Evolutionary conservation across 306 rosid species (phyloP), one percentile per base, ranked within the genome.

Genomic region (Quercus rubra): DNA sequence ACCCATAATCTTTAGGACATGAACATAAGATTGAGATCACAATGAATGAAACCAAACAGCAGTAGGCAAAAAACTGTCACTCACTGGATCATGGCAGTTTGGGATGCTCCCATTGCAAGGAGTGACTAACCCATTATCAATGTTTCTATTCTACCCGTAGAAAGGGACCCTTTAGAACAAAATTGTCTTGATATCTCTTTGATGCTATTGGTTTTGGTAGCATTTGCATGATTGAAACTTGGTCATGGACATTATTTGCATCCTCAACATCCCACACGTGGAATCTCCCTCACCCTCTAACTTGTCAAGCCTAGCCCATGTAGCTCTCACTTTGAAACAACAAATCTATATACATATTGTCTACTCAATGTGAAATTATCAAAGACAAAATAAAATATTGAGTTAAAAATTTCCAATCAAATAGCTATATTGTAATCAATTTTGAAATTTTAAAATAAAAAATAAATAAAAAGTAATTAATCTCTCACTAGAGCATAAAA

Each of bases 261-360:
- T 96, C 97, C 86, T 96, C 94, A 52, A 96, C 97, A 86, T 90
- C 94, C 99, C 97, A 96, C 83, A 96, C 93, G 80, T 93, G 93
- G 89, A 93, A 55, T 77, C 88, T 70, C 88, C 90, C 78, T 85
- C 90, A n/a, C 84, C 75, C 90, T 93, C 99, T 23, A 93, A 79
- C 85, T 85, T 84, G 89, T 95, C 99, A 83, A 93, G 91, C 77
- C 97, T 98, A 52, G 93, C 96, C 99, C 38, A 33, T 5, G 6
- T 33, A 33, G 38, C 6, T 33, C 38, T 33, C 38, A 33, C 0
- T 33, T 5, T 33, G 38, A 33, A 33, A 33, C 38, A 5, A 33
- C 6, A 33, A 33, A 23, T 23, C 23, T 23, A 33, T 33, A 6
- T 33, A 5, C 6, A 5, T 33, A 33, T 33, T 20, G 9, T 6